Percentiles rank a stretch among this genome's conserved stretches.
These are phyloP conservation scores for Hypoxylon crocopeplum DNA, from an alignment of 495 filamentous ascomycete species.

Conservation along the genomic window DNA sequence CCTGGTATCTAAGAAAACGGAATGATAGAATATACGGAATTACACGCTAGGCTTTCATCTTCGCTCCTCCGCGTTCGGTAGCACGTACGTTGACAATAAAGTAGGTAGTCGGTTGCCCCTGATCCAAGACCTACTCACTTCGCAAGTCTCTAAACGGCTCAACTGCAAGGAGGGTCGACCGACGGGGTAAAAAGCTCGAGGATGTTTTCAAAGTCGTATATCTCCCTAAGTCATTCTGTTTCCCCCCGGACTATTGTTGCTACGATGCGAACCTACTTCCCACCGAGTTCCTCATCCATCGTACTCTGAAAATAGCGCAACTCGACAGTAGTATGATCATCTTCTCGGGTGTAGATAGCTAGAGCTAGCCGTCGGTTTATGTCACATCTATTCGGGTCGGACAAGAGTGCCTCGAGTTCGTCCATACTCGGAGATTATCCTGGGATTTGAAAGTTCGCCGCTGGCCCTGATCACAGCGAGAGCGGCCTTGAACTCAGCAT, in stretches of 20 bases:
- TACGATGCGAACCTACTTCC: constrained; percentile 9
- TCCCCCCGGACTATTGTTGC: constrained; percentile 1
- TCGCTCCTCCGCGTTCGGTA: no score
- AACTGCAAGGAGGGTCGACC: no score
- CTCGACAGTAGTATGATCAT: constrained; percentile 15
- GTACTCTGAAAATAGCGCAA: constrained; percentile 23
- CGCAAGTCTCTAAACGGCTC: no score
- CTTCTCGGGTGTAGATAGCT: constrained; percentile 5
- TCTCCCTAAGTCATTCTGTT: background rate
- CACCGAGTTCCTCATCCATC: constrained; percentile 6
- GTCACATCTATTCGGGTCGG: background rate
- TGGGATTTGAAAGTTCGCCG: background rate
- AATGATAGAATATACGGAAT: no score
- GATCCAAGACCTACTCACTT: no score
- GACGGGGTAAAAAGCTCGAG: no score
- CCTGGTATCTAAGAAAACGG: no score
- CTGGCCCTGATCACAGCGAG: background rate
- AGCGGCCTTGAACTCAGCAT: constrained; percentile 7
- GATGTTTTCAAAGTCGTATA: no score
- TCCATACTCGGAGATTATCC: background rate
- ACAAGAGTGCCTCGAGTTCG: constrained; percentile 2
- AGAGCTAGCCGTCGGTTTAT: constrained; percentile 1
- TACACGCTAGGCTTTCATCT: no score
- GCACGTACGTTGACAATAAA: no score
- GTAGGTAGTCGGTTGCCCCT: no score